Evolutionary conservation across 2,329 filamentous ascomycete genomes (phyloP).

Genomic region (Fusarium papillatum): DNA sequence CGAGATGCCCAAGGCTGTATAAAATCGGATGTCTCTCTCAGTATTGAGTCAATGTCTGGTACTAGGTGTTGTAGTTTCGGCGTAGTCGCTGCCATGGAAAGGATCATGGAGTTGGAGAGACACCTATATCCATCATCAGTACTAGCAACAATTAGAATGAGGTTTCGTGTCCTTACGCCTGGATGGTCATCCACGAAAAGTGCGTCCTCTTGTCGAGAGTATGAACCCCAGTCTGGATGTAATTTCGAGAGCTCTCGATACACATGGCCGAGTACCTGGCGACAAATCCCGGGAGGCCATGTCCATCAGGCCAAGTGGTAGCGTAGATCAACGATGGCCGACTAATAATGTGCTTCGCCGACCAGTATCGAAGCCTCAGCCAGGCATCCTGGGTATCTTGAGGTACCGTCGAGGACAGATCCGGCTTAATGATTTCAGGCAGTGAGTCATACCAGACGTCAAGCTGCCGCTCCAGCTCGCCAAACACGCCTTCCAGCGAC

Average conservation of each 20-base stretch:
- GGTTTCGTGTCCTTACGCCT: conserved; percentile 10
- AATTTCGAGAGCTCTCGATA: conserved; percentile 14
- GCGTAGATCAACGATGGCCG: conserved; percentile 35
- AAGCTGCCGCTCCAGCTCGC: conserved; percentile 39
- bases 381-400: conserved; percentile 23
- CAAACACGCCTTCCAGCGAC: conserved; percentile 34
- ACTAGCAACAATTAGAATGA: no score
- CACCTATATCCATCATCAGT: no score
- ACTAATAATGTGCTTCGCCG: conserved; percentile 33
- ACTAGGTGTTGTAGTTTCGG: no score
- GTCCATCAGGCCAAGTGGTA: conserved; percentile 5
- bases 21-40: no score
- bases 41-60: no score
- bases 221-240: conserved; percentile 10
- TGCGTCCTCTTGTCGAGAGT: conserved; percentile 1
- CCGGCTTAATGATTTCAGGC: conserved; percentile 39
- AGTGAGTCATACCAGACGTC: conserved; percentile 43
- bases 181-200: conserved; percentile 21
- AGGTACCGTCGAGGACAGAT: conserved; percentile 22
- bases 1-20: no score
- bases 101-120: no score
- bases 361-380: conserved; percentile 37
- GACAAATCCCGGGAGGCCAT: not conserved
- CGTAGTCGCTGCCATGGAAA: no score
- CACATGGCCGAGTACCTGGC: conserved; percentile 1